phyloP scores from a whole-genome alignment of 2,329 filamentous ascomycete genomes.

The Chaetomium sp. region DNA sequence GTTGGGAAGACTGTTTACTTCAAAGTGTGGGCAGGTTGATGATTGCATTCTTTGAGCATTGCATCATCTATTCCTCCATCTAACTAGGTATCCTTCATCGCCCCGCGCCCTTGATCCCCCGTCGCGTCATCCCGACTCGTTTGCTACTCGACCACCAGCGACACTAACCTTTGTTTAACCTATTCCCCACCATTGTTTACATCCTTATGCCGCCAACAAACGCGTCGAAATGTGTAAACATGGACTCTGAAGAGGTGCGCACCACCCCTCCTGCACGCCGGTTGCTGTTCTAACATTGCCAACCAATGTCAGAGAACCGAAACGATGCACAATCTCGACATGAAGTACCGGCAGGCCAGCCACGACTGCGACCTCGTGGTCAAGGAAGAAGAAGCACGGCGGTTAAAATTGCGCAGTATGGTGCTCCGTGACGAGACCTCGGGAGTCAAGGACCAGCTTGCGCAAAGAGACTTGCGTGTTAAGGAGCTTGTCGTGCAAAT shows the following conservation, averaged over 20 bases:
- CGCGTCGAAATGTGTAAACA: slow-evolving; percentile 40
- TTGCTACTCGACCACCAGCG: background rate
- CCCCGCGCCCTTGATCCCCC: background rate
- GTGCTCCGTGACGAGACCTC: slow-evolving; percentile 76
- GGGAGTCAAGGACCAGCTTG: slow-evolving; percentile 64
- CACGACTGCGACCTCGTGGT: slow-evolving; percentile 68
- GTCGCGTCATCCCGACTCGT: background rate
- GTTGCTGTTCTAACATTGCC: slow-evolving; percentile 6
- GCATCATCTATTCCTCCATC: slow-evolving; percentile 7
- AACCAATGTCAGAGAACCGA: slow-evolving; percentile 45
- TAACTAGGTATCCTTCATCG: slow-evolving; percentile 15
- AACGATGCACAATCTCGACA: slow-evolving; percentile 61
- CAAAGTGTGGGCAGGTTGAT: slow-evolving; percentile 15
- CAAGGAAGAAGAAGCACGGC: slow-evolving; percentile 74
- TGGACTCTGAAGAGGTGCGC: slow-evolving; percentile 44
- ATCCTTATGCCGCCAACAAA: slow-evolving; percentile 33
- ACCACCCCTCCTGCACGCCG: background rate
- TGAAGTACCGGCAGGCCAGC: slow-evolving; percentile 66
- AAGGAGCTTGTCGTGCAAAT: slow-evolving; percentile 48
- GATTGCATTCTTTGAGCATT: slow-evolving; percentile 17
- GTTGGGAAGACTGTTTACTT: slow-evolving; percentile 41
- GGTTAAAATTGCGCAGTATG: slow-evolving; percentile 67
- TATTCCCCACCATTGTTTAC: slow-evolving; percentile 19
- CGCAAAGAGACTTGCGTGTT: slow-evolving; percentile 61
- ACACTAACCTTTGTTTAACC: no score